phyloP scores from a whole-genome alignment of 495 filamentous ascomycete species.

The Letharia lupina region DNA sequence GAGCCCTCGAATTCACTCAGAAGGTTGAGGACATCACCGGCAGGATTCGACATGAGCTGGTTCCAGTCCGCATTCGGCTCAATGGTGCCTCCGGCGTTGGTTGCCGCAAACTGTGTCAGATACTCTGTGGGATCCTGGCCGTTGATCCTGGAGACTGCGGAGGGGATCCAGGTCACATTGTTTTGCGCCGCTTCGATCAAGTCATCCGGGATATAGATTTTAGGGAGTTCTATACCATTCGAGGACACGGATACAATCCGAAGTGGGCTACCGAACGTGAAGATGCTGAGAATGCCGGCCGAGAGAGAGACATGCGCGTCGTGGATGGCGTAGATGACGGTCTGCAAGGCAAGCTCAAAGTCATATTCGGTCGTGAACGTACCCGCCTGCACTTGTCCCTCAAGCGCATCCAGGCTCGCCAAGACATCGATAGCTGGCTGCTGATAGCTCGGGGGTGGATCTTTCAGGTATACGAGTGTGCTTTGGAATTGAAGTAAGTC shows the following conservation, averaged over 20 bases:
- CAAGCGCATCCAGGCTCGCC: slow-evolving; percentile 37
- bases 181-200: slow-evolving; percentile 17
- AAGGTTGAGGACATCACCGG: slow-evolving; percentile 35
- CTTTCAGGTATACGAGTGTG: slow-evolving; percentile 46
- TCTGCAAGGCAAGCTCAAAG: slow-evolving; percentile 43
- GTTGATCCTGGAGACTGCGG: slow-evolving; percentile 41
- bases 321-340: slow-evolving; percentile 35
- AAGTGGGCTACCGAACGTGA: slow-evolving; percentile 39
- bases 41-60: slow-evolving; percentile 39
- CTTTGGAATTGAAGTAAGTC: slow-evolving; percentile 51
- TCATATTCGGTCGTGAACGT: slow-evolving; percentile 41
- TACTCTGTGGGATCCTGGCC: slow-evolving; percentile 33
- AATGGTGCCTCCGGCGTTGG: slow-evolving; percentile 34
- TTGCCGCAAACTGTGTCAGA: slow-evolving; percentile 35
- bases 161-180: slow-evolving; percentile 26
- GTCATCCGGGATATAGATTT: slow-evolving; percentile 31
- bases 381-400: slow-evolving; percentile 33
- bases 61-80: slow-evolving; percentile 48
- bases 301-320: slow-evolving; percentile 40
- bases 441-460: slow-evolving; percentile 47
- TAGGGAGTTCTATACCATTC: slow-evolving; percentile 41
- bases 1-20: slow-evolving; percentile 33
- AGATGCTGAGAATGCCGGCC: slow-evolving; percentile 36
- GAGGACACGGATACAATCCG: slow-evolving; percentile 40
- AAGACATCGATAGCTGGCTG: slow-evolving; percentile 46